Percentiles rank a stretch among this genome's conserved stretches.
These are phyloP conservation scores for Astrothelium subdiscretum DNA, from an alignment of 495 filamentous ascomycete genomes.

Conservation along the genomic window DNA sequence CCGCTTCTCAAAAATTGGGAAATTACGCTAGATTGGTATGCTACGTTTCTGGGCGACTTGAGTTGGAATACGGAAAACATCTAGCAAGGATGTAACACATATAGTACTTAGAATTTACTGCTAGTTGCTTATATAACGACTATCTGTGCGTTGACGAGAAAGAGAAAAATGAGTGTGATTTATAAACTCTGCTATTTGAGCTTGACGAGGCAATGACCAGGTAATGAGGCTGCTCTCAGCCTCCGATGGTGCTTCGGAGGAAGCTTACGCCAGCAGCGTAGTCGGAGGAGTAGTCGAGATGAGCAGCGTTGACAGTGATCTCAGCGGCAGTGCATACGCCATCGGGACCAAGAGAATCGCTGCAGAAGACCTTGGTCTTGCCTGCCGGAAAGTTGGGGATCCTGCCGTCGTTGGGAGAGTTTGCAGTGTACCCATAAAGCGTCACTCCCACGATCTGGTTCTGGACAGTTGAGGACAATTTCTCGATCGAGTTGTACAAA, in stretches of 20 bases:
- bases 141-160: not conserved
- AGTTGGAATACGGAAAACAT: not conserved
- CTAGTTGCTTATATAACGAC: not conserved
- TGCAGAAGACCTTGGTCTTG: conserved; percentile 6
- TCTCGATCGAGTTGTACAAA: conserved; percentile 5
- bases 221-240: not conserved
- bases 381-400: conserved; percentile 13
- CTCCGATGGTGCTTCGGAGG: conserved; percentile 1
- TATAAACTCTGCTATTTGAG: not conserved
- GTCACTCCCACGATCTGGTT: conserved; percentile 12
- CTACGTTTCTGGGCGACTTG: not conserved
- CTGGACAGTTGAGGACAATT: conserved; percentile 3
- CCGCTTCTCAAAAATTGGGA: not conserved
- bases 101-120: not conserved
- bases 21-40: not conserved
- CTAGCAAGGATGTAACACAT: not conserved
- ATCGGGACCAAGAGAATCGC: conserved; percentile 4
- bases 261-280: conserved; percentile 2
- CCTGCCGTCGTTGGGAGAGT: conserved; percentile 6
- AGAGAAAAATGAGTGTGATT: not conserved
- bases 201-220: not conserved
- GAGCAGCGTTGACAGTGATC: conserved; percentile 7
- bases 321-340: conserved; percentile 9
- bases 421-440: conserved; percentile 13
- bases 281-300: conserved; percentile 6